phyloP scores from a whole-genome alignment of 495 filamentous ascomycete genomes.

The Aspergillus ellipticus region DNA sequence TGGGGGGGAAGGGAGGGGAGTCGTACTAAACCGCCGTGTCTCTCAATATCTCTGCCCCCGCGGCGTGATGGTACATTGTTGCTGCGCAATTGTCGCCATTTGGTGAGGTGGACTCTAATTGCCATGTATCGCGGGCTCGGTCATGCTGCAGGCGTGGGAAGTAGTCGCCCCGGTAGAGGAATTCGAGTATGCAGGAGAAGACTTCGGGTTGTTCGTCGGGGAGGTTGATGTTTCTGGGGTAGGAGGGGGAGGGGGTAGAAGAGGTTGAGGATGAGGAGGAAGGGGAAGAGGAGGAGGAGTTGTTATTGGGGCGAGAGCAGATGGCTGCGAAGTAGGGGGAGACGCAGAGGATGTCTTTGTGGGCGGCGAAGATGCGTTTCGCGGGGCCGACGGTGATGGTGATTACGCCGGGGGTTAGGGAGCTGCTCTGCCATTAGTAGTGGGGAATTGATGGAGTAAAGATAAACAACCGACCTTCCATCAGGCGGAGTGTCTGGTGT shows the following conservation, averaged over 20 bases:
- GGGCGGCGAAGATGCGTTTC: constrained; percentile 82
- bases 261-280: constrained; percentile 8
- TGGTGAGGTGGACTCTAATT: constrained; percentile 54
- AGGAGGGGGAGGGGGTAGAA: constrained; percentile 11
- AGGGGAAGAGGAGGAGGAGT: constrained; percentile 6
- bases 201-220: constrained; percentile 85
- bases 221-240: constrained; percentile 60
- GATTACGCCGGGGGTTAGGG: constrained; percentile 66
- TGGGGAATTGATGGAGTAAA: background rate
- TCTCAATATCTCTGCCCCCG: constrained; percentile 67
- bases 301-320: constrained; percentile 9
- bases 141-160: constrained; percentile 72
- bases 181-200: constrained; percentile 87
- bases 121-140: constrained; percentile 63
- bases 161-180: constrained; percentile 93
- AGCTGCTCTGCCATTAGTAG: constrained; percentile 33
- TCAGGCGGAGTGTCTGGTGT: constrained; percentile 32
- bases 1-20: constrained; percentile 3
- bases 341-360: constrained; percentile 75
- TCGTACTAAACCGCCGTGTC: constrained; percentile 81
- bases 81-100: constrained; percentile 42
- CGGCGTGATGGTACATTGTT: constrained; percentile 64
- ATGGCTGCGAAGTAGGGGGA: constrained; percentile 69
- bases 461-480: constrained; percentile 27
- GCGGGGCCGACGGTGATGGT: constrained; percentile 75